Evolutionary conservation across 371 early-diverging fungal species (phyloP).

Genomic region (Amoeboradix gromovi): DNA sequence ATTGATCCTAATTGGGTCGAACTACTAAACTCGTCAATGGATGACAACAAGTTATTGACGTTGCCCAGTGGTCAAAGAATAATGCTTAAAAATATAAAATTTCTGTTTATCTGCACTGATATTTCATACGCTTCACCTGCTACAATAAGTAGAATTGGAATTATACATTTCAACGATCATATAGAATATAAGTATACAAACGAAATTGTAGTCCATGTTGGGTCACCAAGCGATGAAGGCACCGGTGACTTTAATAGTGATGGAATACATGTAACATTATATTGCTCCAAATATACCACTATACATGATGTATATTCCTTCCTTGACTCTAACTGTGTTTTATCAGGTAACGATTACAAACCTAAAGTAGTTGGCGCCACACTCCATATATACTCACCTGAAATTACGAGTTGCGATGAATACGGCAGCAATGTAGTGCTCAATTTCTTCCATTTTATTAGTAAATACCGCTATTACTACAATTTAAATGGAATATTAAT

Average conservation of each 20-base stretch:
- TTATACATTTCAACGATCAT: slow-evolving; percentile 13
- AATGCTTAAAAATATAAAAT: slow-evolving; percentile 23
- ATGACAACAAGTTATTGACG: slow-evolving; percentile 14
- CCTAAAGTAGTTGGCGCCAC: background rate
- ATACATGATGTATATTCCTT: background rate
- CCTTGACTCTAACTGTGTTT: background rate
- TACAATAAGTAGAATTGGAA: slow-evolving; percentile 25
- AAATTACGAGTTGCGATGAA: background rate
- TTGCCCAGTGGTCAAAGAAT: slow-evolving; percentile 26
- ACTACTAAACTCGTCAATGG: slow-evolving; percentile 21
- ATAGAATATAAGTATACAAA: background rate
- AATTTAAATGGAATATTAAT: no score
- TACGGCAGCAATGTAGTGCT: background rate
- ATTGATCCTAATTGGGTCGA: slow-evolving; percentile 27
- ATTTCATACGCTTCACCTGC: slow-evolving; percentile 25
- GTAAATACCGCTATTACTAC: background rate
- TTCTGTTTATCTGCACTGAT: slow-evolving; percentile 22
- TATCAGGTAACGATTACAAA: background rate
- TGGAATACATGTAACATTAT: background rate
- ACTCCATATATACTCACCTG: background rate
- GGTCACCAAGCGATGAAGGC: no score
- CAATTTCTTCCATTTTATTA: background rate
- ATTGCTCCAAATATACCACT: background rate
- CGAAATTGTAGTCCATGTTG: background rate
- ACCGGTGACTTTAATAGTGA: background rate